These are phyloP conservation scores for Vitis hybrid DNA, from an alignment of 177 flowering plant genomes.

Conservation along the genomic window DNA sequence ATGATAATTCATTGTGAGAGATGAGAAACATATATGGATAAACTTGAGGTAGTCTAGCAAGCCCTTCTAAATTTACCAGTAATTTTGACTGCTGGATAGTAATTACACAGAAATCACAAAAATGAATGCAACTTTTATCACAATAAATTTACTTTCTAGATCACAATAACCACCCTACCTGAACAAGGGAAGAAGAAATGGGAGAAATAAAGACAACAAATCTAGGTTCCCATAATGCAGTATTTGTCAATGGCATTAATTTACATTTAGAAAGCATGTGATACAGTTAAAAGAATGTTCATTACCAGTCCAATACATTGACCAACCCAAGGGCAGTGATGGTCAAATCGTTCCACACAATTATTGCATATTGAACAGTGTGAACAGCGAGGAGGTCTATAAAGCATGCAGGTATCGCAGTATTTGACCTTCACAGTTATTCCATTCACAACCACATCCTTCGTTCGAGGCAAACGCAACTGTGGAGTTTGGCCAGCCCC, in stretches of 20 bases:
- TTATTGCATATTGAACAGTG: conserved; percentile 54
- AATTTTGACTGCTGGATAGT: no score
- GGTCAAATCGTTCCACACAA: conserved; percentile 53
- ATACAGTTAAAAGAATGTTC: not conserved
- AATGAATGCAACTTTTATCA: not conserved
- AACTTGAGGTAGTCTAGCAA: no score
- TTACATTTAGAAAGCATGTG: not conserved
- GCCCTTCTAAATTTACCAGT: no score
- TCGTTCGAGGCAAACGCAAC: conserved; percentile 36
- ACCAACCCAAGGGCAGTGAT: conserved; percentile 66
- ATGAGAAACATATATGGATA: no score
- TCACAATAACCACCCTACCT: not conserved
- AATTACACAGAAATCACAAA: no score
- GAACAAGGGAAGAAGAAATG: not conserved
- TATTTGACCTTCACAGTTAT: conserved; percentile 45
- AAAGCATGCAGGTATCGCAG: conserved; percentile 60
- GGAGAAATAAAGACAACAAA: not conserved
- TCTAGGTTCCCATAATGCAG: not conserved
- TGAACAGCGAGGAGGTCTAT: conserved; percentile 53
- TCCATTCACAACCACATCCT: conserved; percentile 43
- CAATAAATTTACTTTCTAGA: not conserved
- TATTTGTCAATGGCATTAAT: not conserved
- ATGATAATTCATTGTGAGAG: not conserved
- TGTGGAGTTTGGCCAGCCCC: conserved; percentile 40
- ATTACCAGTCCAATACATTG: conserved; percentile 57